Conservation (phyloP, 1,284 basidiomycete genomes). For the Irpex sp. region DNA sequence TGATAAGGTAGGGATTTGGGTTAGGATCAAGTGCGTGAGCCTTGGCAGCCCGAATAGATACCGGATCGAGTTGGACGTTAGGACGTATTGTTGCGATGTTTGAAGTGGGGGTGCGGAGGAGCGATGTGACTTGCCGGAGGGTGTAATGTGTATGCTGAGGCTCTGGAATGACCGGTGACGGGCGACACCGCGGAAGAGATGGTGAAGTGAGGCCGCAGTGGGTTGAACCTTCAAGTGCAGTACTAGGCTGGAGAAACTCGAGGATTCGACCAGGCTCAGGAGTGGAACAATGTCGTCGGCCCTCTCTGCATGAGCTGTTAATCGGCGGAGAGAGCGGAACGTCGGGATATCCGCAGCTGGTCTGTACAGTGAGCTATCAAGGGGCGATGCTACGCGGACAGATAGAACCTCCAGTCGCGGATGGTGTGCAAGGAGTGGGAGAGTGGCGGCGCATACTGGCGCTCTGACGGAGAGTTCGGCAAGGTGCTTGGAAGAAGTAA, state of each 20-base stretch:
- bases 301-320: background rate
- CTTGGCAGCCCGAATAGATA: background rate
- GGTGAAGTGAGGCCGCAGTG: background rate
- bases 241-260: background rate
- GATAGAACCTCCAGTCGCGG: background rate
- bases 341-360: background rate
- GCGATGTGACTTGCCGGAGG: background rate
- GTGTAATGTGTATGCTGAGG: background rate
- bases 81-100: background rate
- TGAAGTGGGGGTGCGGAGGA: background rate
- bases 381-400: background rate
- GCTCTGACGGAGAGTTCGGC: conserved; percentile 2
- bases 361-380: background rate
- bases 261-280: background rate
- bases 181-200: background rate
- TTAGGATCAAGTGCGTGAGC: background rate
- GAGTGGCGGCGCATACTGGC: background rate
- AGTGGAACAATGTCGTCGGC: background rate
- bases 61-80: background rate
- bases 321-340: background rate
- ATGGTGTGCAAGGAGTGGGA: background rate
- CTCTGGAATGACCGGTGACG: background rate
- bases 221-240: background rate
- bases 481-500: background rate
- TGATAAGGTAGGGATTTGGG: background rate